These are phyloP conservation scores for Clarkia xantiana DNA, from an alignment of 345 rosid species.

Conservation along the genomic window DNA sequence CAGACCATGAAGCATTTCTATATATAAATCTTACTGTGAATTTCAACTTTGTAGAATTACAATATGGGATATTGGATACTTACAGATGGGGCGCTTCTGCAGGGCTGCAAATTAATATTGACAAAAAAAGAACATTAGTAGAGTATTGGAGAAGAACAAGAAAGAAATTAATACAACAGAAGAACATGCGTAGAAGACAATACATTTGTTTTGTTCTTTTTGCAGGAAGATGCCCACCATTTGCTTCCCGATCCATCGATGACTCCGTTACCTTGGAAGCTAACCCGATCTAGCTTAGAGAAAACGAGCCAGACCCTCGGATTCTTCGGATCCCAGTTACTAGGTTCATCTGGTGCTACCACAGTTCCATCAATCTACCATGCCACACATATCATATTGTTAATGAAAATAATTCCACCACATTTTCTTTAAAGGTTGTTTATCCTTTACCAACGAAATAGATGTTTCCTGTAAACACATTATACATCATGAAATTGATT, in stretches of 20 bases:
- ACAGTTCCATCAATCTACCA: slow-evolving; percentile 84
- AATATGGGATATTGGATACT: slow-evolving; percentile 10
- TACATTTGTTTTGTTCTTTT: slow-evolving; percentile 82
- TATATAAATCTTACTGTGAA: no score
- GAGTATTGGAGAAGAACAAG: background rate
- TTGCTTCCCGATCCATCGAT: slow-evolving; percentile 95
- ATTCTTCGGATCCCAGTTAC: slow-evolving; percentile 63
- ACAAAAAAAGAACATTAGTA: slow-evolving; percentile 9
- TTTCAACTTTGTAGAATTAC: no score
- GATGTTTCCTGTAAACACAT: no score
- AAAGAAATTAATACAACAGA: slow-evolving; percentile 1
- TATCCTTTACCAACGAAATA: no score
- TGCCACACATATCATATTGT: background rate
- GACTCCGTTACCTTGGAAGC: slow-evolving; percentile 75
- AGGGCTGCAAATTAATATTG: slow-evolving; percentile 51
- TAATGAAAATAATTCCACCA: no score
- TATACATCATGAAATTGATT: no score
- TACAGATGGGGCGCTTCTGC: slow-evolving; percentile 83
- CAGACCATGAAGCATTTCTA: no score
- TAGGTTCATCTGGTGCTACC: slow-evolving; percentile 82
- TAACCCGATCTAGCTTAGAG: slow-evolving; percentile 51
- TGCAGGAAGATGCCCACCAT: slow-evolving; percentile 99
- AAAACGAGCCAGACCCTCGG: slow-evolving; percentile 75
- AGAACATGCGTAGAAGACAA: background rate
- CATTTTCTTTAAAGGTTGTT: no score